Conservation (phyloP, 208 protist species). For the Trypanosoma brucei region DNA sequence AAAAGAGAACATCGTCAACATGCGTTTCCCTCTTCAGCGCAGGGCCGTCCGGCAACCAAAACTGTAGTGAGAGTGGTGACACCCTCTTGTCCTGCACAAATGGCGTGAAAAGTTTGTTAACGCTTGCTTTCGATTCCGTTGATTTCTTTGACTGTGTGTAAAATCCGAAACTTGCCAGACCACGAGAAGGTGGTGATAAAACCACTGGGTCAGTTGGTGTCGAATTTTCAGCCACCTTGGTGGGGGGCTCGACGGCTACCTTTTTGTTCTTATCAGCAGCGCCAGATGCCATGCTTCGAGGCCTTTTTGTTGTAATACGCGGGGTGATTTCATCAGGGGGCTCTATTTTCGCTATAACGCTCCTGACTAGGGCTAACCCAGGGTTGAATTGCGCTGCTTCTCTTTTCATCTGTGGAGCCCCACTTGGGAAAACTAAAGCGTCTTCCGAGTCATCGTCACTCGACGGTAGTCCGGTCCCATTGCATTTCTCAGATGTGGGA, state of each 20-base stretch:
- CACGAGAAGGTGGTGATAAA: slow-evolving; percentile 10
- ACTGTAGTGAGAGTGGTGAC: slow-evolving; percentile 49
- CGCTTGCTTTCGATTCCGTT: slow-evolving; percentile 18
- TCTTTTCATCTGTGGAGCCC: neutral
- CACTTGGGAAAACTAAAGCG: neutral
- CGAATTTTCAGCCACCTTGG: neutral
- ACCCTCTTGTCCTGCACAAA: slow-evolving; percentile 82
- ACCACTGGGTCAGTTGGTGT: neutral
- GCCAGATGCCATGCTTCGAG: no score
- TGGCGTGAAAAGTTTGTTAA: slow-evolving; percentile 54
- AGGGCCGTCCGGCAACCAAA: slow-evolving; percentile 32
- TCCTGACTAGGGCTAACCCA: no score
- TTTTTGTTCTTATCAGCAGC: neutral
- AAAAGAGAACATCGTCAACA: neutral
- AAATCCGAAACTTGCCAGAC: slow-evolving; percentile 68
- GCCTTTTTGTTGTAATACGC: no score
- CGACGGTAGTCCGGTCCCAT: neutral
- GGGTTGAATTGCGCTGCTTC: no score
- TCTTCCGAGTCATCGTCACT: neutral
- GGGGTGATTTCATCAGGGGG: no score
- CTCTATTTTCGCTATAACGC: no score
- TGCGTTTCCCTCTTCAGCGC: neutral
- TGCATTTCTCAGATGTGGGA: no score
- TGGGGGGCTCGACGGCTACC: no score
- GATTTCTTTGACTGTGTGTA: slow-evolving; percentile 22